These are phyloP conservation scores for Pleurotus sapidus DNA, from an alignment of 768 basidiomycete species.

Conservation along the genomic window DNA sequence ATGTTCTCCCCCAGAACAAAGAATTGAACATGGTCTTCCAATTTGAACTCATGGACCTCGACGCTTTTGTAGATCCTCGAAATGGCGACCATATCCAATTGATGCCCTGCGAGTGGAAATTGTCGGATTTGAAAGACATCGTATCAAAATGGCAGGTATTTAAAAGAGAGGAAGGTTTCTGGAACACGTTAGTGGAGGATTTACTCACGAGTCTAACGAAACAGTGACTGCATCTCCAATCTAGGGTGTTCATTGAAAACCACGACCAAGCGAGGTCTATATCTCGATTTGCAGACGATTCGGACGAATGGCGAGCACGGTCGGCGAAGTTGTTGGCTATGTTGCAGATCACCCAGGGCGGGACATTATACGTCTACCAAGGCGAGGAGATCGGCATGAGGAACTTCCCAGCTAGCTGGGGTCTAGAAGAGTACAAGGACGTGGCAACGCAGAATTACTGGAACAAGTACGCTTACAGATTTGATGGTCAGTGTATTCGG, in stretches of 20 bases:
- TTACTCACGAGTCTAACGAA: too few relatives aligned
- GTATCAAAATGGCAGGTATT: slow-evolving; percentile 55
- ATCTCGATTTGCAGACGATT: slow-evolving; percentile 66
- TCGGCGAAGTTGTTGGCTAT: slow-evolving; percentile 67
- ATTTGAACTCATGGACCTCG: slow-evolving; percentile 61
- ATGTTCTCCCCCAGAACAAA: slow-evolving; percentile 54
- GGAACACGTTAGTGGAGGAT: slow-evolving; percentile 52
- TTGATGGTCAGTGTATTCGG: neutral
- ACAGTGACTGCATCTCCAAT: neutral
- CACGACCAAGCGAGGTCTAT: slow-evolving; percentile 67
- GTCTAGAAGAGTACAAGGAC: slow-evolving; percentile 72
- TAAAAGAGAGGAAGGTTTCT: slow-evolving; percentile 57
- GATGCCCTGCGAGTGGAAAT: slow-evolving; percentile 43
- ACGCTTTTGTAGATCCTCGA: slow-evolving; percentile 34
- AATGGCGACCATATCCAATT: slow-evolving; percentile 32
- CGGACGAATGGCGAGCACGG: slow-evolving; percentile 48
- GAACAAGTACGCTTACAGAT: slow-evolving; percentile 35
- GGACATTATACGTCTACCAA: slow-evolving; percentile 73
- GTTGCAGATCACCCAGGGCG: slow-evolving; percentile 57
- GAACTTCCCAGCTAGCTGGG: slow-evolving; percentile 63
- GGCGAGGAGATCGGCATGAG: slow-evolving; percentile 71
- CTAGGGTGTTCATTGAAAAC: slow-evolving; percentile 65
- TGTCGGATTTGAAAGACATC: slow-evolving; percentile 49
- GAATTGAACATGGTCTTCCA: slow-evolving; percentile 68
- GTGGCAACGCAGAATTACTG: slow-evolving; percentile 61